Evolutionary conservation across 768 basidiomycete genomes (phyloP), one percentile per base, ranked within the genome.

Genomic region (Suillus subluteus): DNA sequence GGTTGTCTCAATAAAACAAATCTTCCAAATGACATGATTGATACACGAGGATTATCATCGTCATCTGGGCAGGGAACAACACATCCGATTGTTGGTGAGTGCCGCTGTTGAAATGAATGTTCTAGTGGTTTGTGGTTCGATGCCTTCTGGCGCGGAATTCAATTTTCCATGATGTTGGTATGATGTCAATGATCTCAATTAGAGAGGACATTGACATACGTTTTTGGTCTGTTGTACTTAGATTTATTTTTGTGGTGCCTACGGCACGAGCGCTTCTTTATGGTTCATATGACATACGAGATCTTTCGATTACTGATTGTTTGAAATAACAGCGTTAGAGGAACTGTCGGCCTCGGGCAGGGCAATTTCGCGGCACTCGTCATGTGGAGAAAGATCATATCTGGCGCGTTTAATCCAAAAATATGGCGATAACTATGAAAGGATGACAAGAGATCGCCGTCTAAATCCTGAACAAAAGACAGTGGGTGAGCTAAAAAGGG

Each of bases 401-500:
- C 81, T 99, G 52, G 76, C 80, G 65, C 79, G 84, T 52, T 83
- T 99, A 37, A 86, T 93, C 15, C 76, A 77, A 50, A 90, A 86
- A 76, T 82, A 98, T 78, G 92, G 90, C 2, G 79, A 82, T 38
- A 90, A 98, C 79, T 79, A 90, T 30, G 84, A 86, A 37, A 82
- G 78, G 59, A 98, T 98, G 96, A 87, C 88, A 13, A 81, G 83
- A 70, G 96, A 99, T 79, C 80, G 88, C 66, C 90, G 83, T 77
- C 76, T 91, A 66, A 98, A 99, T 76, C 79, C 86, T 18, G 90
- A 89, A 76, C 97, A 99, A 80, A 86, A 90, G 73, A 98, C 95
- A 2, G 84, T 82, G 40, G 96, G 93, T 21, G 88, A 95, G 79
- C 76, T 98, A 73, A 81, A 76, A 72, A 82, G 88, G 74, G 90